Evolutionary conservation across 2,329 filamentous ascomycete genomes (phyloP), one percentile per base, ranked within the genome.

Genomic region (Dendryphion nanum): DNA sequence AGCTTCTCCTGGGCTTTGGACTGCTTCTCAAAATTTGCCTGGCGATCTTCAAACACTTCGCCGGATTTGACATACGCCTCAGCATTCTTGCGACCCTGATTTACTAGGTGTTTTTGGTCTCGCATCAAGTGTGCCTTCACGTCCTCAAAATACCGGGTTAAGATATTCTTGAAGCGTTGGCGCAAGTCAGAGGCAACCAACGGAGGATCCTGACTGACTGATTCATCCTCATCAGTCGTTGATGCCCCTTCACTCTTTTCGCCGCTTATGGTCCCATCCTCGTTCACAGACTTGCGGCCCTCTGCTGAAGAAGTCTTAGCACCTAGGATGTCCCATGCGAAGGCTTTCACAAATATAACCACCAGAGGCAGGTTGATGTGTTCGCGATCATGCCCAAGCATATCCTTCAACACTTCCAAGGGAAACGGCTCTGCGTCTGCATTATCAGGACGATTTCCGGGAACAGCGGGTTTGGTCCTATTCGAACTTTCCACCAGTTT

Each of bases 61-160:
- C 93, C 93, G 24, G 93, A 97, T 59, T 96, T 96, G 55, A 98
- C 91, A 56, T 98, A 98, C 5, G 91, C 93, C 66, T 98, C 93
- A 1, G 93, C 91, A 67, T 98, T 98, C 52, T 91, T 89, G 47
- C 89, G 87, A 37, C 87, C 89, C 68, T 98, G 93, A 18, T 79
- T 82, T 37, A 83, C 79, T 28, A 98, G 83, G 28, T 86, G 84
- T 64, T 95, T 93, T 63, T 98, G 93, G 55, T 97, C 89, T n/a
- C 87, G 84, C 19, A 90, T 66, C 19, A 98, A 76, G 57, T 97
- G 93, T 13, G 78, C 74, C 59, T 95, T 95, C 50, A 97, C 87
- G 60, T 95, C 90, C 38, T 96, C 88, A 50, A 97, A 87, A 57
- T 98, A 98, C 20, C 86, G 83, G 41, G 77, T 84, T 18, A 98